Evolutionary conservation across 2,329 filamentous ascomycete genomes (phyloP), one percentile per base, ranked within the genome.

Genomic region (Didymellaceae sp.): DNA sequence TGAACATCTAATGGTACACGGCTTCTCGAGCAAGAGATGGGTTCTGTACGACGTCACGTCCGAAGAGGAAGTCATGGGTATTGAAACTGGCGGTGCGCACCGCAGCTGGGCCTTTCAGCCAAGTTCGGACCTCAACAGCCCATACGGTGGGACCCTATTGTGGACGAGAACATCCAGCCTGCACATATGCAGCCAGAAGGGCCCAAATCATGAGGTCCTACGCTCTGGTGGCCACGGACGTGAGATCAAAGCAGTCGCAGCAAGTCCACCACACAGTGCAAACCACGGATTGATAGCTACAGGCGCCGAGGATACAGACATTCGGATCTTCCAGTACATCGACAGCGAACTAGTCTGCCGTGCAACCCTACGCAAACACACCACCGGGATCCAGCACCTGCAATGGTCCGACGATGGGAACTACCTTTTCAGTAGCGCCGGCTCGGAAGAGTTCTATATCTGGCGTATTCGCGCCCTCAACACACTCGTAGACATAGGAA

Each of bases 81-180:
- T 96, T 22, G 86, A 91, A 39, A 97, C 93, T 66, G 93, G 92
- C 46, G 93, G 93, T 25, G 86, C 86, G 0, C 91, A 96, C 66
- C 83, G 93, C 45, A 86, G 82, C 24, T 97, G 91, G 80, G 82
- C 84, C 2, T 89, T 82, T 55, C 66, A 71, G 16, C 71, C 68
- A 22, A 24, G 41, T 22, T 41, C 31, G 9, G 14, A 7, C 17
- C 8, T 31, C 13, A 4, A 3, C 2, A 2, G 14, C 16, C 16
- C 18, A 30, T 25, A 21, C 31, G 34, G 75, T 31, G 80, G 80
- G 1, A 80, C 78, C 21, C 86, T 96, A 52, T 81, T 89, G 0
- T 97, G 89, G 81, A 93, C 88, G 3, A 87, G 90, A 70, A 85
- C 86, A 5, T 83, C 84, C 1, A 73, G 58, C 54, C 77, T 86